Evolutionary conservation across 345 rosid genomes (phyloP).

Genomic region (Populus alba): DNA sequence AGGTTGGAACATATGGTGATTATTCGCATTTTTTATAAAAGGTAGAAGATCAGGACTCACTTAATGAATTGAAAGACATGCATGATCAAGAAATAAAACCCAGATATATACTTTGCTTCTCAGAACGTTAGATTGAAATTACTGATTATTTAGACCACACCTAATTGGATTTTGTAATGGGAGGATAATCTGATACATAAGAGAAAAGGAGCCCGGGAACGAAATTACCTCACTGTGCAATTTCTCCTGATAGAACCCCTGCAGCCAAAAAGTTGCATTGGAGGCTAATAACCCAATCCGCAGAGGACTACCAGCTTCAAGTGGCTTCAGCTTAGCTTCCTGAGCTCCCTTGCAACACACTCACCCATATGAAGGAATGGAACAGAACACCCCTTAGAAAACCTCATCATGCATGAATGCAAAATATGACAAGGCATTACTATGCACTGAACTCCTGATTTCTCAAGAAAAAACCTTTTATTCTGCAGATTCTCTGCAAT

Average conservation of each 20-base stretch:
- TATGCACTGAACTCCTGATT: constrained; percentile 49
- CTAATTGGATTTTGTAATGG: not conserved
- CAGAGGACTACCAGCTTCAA: constrained; percentile 52
- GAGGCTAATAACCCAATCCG: constrained; percentile 44
- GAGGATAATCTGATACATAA: not conserved
- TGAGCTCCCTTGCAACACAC: constrained; percentile 55
- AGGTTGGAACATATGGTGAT: not conserved
- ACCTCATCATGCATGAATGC: constrained; percentile 47
- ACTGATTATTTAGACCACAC: not conserved
- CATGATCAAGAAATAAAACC: not conserved
- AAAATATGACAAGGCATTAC: constrained; percentile 51
- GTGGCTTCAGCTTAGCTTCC: constrained; percentile 47
- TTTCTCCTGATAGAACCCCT: constrained; percentile 51
- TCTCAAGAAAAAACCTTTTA: constrained; percentile 43
- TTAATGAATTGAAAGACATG: not conserved
- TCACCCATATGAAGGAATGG: constrained; percentile 46
- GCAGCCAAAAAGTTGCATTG: constrained; percentile 35
- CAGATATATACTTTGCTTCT: not conserved
- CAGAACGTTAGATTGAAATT: not conserved
- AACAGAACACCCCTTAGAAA: constrained; percentile 32
- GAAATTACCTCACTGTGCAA: constrained; percentile 41
- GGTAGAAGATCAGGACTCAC: not conserved
- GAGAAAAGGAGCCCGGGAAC: constrained; percentile 2
- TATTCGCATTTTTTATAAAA: not conserved
- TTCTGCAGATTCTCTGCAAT: constrained; percentile 37